A percentile compares a stretch with the other conserved stretches of the same genome.
phyloP scores from a whole-genome alignment of 1,284 basidiomycete genomes.

The Cerioporus squamosus region DNA sequence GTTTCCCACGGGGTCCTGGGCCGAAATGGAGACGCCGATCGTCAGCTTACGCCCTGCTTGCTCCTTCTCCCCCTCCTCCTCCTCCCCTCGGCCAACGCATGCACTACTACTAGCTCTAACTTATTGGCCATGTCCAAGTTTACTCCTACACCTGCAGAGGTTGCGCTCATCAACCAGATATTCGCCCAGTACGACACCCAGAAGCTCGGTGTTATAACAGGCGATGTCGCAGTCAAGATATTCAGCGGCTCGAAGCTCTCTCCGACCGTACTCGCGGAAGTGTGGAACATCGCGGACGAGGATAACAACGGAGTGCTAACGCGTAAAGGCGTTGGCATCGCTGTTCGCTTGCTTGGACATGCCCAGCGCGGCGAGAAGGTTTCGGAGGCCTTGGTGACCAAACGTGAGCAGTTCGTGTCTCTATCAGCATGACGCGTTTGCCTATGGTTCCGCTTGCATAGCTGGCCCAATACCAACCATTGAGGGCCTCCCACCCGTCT shows the following conservation, averaged over 20 bases:
- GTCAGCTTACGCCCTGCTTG: conserved; percentile 11
- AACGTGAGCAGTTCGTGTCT: conserved; percentile 55
- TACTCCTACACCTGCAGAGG: conserved; percentile 67
- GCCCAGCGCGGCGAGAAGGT: conserved; percentile 87
- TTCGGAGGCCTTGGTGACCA: conserved; percentile 60
- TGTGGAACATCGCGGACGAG: conserved; percentile 93
- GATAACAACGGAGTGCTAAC: conserved; percentile 93
- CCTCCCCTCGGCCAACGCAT: conserved; percentile 18
- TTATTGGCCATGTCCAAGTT: conserved; percentile 61
- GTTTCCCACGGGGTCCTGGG: conserved; percentile 12
- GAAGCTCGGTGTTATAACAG: conserved; percentile 83
- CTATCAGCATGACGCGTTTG: conserved; percentile 14
- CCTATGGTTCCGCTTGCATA: conserved; percentile 37
- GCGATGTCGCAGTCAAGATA: conserved; percentile 83
- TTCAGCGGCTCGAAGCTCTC: conserved; percentile 81
- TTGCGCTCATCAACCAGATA: conserved; percentile 70
- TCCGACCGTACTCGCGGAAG: conserved; percentile 84
- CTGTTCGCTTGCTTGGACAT: conserved; percentile 90
- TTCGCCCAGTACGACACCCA: conserved; percentile 72
- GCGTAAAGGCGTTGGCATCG: conserved; percentile 83
- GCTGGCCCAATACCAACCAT: conserved; percentile 86
- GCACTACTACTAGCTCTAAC: conserved; percentile 9
- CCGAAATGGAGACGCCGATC: conserved; percentile 15
- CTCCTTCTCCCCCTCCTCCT: too few relatives aligned
- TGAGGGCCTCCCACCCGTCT: conserved; percentile 64